phyloP scores from a whole-genome alignment of 2,329 filamentous ascomycete species.

The Trichoderma arundinaceum region DNA sequence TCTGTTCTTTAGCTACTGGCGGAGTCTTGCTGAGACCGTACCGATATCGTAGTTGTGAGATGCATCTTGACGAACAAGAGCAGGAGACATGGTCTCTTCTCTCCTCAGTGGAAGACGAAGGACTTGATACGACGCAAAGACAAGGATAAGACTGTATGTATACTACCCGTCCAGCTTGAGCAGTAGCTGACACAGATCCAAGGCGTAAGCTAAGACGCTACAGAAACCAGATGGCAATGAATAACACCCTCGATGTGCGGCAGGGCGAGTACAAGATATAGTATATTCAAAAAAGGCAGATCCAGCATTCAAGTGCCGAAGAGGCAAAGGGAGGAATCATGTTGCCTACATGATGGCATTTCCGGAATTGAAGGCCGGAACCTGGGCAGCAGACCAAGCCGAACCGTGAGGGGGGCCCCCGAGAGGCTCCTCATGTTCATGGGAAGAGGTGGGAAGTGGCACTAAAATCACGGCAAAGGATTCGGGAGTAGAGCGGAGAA shows the following conservation, averaged over 20 bases:
- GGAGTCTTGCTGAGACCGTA: neutral
- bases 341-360: slow-evolving; percentile 8
- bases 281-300: neutral
- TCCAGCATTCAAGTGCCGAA: slow-evolving; percentile 11
- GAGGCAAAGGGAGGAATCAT: neutral
- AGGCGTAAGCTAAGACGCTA: slow-evolving; percentile 3
- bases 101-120: neutral
- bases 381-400: neutral
- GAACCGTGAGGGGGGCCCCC: slow-evolving; percentile 9
- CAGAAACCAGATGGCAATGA: neutral
- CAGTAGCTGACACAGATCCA: neutral
- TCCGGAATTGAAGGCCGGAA: slow-evolving; percentile 16
- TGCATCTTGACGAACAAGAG: slow-evolving; percentile 18
- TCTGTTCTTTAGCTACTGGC: neutral
- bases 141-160: neutral
- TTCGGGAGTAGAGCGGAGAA: slow-evolving; percentile 26
- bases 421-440: slow-evolving; percentile 9
- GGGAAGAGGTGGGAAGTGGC: slow-evolving; percentile 12
- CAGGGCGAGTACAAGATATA: slow-evolving; percentile 5
- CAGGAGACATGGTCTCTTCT: slow-evolving; percentile 18
- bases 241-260: neutral
- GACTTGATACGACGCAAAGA: neutral
- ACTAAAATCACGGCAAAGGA: slow-evolving; percentile 31
- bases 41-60: slow-evolving; percentile 29
- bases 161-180: neutral